Evolutionary conservation across 2,329 filamentous ascomycete genomes (phyloP), one percentile per base, ranked within the genome.

Genomic region (Fusarium fujikuroi): DNA sequence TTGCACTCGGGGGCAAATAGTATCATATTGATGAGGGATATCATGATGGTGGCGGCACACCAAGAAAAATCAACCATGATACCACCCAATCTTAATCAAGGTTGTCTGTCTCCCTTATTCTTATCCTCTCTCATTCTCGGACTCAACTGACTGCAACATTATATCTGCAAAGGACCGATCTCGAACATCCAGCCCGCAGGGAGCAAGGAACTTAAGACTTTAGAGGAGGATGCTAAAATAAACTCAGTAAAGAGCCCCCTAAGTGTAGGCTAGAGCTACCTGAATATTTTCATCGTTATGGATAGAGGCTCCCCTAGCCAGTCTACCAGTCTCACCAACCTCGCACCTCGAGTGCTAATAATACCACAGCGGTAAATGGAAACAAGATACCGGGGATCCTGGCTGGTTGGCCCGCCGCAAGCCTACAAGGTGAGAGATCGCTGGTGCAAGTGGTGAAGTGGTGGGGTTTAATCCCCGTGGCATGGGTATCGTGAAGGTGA

Each of bases 351-450:
- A 50, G 49, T 69, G 34, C 64, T 69, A 69, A 69, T 64, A 64
- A 69, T 69, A 69, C 32, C 37, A 54, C 37, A 49, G 36, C 67
- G 37, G 60, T 28, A 66, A 56, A 70, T 66, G 60, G 60, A 44
- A 63, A 49, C 25, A 56, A 47, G 34, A 40, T 53, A 44, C 65
- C 63, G 52, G 73, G 72, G 75, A 61, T 68, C 75, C 75, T 76
- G 52, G 73, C 46, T 56, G 61, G 68, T 75, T 77, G 75, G 64
- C 73, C 76, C 74, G 74, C 75, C 73, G 71, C 75, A 63, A 60
- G 43, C 69, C 70, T 71, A 75, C 75, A 63, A 63, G 36, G 69
- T 60, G 56, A 63, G 71, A 75, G 75, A 74, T 76, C 60, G 72
- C 57, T 69, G 60, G 58, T 69, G 53, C 50, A 47, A 66, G 60